Base-by-base conservation (phyloP, 495 filamentous ascomycete species). In the Penicillium coprophilum region DNA sequence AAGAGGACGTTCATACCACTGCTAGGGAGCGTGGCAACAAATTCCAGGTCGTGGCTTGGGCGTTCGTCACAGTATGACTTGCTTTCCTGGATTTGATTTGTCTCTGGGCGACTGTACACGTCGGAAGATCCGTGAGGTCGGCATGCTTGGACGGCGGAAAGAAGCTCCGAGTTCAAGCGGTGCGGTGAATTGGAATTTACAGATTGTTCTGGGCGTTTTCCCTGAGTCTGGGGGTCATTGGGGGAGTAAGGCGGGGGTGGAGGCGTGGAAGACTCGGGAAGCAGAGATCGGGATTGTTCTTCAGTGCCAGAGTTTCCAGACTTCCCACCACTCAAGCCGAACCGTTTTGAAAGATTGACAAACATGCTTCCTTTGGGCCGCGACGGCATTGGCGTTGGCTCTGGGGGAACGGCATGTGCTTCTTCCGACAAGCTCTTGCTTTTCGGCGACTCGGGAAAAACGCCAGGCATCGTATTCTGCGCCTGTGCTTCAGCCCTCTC, bases 31-130 rank as follows among this genome's bases (percentile, higher is more conserved):
- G 87, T 85, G 23, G 87, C 90, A 44, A 86, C 80, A 67, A 88
- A 88, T 31, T 77, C 76, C 36, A 98, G 82, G 71, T 97, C 87
- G 50, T 92, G 85, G n/a, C 83, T 86, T 19, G 88, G 86, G 43
- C 78, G 87, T 54, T 85, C 75, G 72, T 96, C 93, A 70, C 94
- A 98, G 76, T 97, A 97, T 0, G 90, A 88, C 45, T 86, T 82
- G 48, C 89, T 87, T 69, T 97, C 91, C 61, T 89, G 88, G 60
- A 97, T 85, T 32, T 84, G 76, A 45, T 84, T 85, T 19, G 87
- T 87, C 34, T 83, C 71, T 0, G 92, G 90, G 3, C 82, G 84
- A 28, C 82, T 82, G 70, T 87, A 92, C 38, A 96, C 64, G 28
- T 72, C 73, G 7, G 82, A 78, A 4, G 89, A 89, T 59, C 90